Base-by-base conservation (phyloP, 371 early-diverging fungal genomes). In the Apophysomyces elegans region DNA sequence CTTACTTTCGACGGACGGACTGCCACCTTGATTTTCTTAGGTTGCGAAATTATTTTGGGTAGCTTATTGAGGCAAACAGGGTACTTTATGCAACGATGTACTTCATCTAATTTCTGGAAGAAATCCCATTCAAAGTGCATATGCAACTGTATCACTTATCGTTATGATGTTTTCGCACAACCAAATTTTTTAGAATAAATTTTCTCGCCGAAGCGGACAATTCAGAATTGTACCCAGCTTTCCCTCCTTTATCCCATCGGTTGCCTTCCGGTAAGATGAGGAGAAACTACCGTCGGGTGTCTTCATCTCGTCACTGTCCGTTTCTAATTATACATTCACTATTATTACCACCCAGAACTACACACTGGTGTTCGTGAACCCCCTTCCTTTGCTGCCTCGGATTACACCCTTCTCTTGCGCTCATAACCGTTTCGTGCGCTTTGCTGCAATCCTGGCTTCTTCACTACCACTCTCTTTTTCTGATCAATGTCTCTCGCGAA, bases 221-320 rank as follows among this genome's bases (percentile, higher is more conserved):
- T 21, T 9, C 4, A 21, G 21, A 26, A 21, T 21, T 18, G 54
- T 21, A 21, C 54, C 21, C 54, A 50, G 54, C 54, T 50, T 50
- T 50, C 54, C 21, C 54, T 50, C 54, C 54, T 50, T 50, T 16
- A 26, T 9, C 54, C 16, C 54, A 26, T 18, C 5, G 18, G 54
- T 50, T 50, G 54, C 9, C 54, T 50, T 50, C 21, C 21, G 54
- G 54, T 50, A 50, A 50, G 54, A 50, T 50, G 54, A 50, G 21
- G 21, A 21, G 21, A 9, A 1, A 2, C 0, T 50, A 26, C 21
- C 16, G 9, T 21, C 21, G 21, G 21, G 21, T 50, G 21, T 21
- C 16, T 50, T 26, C 32, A 26, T 18, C 21, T 16, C 21, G 54
- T 21, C 21, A 5, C 21, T 16, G 7, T 9, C 8, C 9, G 8